phyloP scores from a whole-genome alignment of 176 grass and related monocot species.

The Stipa capillata region DNA sequence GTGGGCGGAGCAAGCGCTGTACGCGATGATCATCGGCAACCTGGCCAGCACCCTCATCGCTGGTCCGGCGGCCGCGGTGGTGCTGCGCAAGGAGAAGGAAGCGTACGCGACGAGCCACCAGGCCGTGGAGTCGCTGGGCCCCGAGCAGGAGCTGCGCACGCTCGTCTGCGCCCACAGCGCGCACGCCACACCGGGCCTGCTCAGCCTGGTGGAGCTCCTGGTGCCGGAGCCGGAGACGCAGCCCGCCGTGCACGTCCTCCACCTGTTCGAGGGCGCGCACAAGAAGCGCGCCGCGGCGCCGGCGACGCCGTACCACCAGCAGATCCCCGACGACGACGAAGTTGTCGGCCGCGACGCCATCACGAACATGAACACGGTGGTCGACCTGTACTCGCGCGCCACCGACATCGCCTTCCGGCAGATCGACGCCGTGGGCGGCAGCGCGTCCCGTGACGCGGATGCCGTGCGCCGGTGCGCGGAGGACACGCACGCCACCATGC shows the following conservation, averaged over 20 bases:
- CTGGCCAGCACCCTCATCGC: conserved; percentile 16
- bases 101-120: conserved; percentile 16
- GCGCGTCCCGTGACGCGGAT: background rate
- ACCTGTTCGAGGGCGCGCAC: background rate
- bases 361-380: conserved; percentile 26
- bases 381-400: conserved; percentile 22
- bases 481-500: background rate
- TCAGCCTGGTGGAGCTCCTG: conserved; percentile 22
- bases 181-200: conserved; percentile 8
- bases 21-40: conserved; percentile 39
- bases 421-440: conserved; percentile 2
- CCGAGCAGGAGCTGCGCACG: conserved; percentile 12
- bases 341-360: background rate
- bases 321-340: background rate
- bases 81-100: conserved; percentile 1
- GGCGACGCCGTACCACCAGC: background rate
- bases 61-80: conserved; percentile 1
- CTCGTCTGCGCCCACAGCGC: conserved; percentile 15
- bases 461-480: background rate
- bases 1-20: conserved; percentile 40
- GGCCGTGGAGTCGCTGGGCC: background rate
- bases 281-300: background rate
- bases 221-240: background rate
- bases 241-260: conserved; percentile 11
- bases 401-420: conserved; percentile 26